Evolutionary conservation across 495 filamentous ascomycete species (phyloP), one percentile per base, ranked within the genome.

Genomic region (Talaromyces thailandensis): DNA sequence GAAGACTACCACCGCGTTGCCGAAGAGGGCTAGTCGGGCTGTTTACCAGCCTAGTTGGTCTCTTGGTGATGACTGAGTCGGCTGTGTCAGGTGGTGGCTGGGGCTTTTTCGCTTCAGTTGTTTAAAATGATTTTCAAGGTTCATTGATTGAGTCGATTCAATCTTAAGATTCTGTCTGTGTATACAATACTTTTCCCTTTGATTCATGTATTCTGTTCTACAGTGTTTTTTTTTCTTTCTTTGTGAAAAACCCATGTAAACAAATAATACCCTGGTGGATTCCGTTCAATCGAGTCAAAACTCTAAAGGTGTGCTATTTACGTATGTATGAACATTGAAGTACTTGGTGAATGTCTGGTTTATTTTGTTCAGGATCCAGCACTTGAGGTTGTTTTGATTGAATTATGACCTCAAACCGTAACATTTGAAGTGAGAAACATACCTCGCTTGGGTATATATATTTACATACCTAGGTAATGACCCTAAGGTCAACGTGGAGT

Each of bases 1-100:
- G 24, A 71, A 58, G 51, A 66, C 69, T 8, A 68, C 69, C 6
- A 40, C 66, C 24, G 32, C 43, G 16, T 3, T 57, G 29, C 55
- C 56, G 21, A 58, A 60, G 12, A 61, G 73, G 37, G 64, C 66
- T 6, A 25, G 18, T 12, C 35, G 53, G 6, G 68, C 67, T 61
- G 37, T 50, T 48, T 71, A 69, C 60, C 68, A 74, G 62, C 63
- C 66, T 8, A 70, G 66, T 64, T 72, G 69, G 71, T 63, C 64
- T 56, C 61, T 62, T 64, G 64, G 60, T 56, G 62, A 66, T 61
- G 52, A 55, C 60, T 58, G 59, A 64, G 59, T 56, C 72, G 29
- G 7, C 31, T 68, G 74, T 71, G 66, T 73, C 67, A 67, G 56
- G 52, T 59, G 61, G 52, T 62, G 70, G 60, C 59, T 64, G 35